Evolutionary conservation across 2,329 filamentous ascomycete species (phyloP).

Genomic region (Neurospora crassa): DNA sequence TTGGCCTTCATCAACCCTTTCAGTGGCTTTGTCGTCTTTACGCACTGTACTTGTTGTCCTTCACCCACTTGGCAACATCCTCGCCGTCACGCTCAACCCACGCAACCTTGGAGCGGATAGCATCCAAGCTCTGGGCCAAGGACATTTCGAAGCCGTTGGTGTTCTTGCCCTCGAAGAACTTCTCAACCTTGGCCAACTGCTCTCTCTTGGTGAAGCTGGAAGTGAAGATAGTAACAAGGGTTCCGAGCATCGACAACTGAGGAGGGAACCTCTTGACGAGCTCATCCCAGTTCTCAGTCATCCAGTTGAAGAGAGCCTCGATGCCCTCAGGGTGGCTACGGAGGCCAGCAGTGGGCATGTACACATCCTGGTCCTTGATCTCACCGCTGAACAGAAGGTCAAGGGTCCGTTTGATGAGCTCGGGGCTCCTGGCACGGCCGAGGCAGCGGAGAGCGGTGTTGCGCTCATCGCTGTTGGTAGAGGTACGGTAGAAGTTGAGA

Average conservation of each 20-base stretch:
- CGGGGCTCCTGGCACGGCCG: constrained; percentile 66
- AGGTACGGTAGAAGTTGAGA: constrained; percentile 64
- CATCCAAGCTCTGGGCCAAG: constrained; percentile 81
- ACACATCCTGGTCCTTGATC: constrained; percentile 91
- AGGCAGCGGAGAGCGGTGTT: constrained; percentile 82
- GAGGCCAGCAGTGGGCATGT: constrained; percentile 74
- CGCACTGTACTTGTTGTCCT: constrained; percentile 25
- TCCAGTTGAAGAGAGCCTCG: constrained; percentile 70
- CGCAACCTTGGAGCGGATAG: constrained; percentile 72
- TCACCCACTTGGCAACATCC: constrained; percentile 48
- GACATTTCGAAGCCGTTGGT: constrained; percentile 80
- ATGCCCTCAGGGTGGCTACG: constrained; percentile 71
- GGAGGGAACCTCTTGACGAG: constrained; percentile 75
- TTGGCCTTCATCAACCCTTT: not conserved
- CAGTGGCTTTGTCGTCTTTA: constrained; percentile 4
- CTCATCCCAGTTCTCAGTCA: constrained; percentile 81
- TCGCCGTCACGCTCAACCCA: constrained; percentile 70
- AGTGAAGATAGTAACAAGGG: constrained; percentile 73
- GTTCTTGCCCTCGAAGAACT: constrained; percentile 74
- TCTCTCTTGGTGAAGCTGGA: constrained; percentile 68
- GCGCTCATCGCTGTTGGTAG: constrained; percentile 74
- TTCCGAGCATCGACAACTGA: constrained; percentile 76
- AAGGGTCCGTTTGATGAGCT: constrained; percentile 74
- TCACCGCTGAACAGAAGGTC: constrained; percentile 65
- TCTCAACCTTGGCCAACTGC: constrained; percentile 66